Percentiles rank a stretch among this genome's conserved stretches.
Conservation (phyloP, 352 stramenopile species). For the Phytophthora pistaciae region DNA sequence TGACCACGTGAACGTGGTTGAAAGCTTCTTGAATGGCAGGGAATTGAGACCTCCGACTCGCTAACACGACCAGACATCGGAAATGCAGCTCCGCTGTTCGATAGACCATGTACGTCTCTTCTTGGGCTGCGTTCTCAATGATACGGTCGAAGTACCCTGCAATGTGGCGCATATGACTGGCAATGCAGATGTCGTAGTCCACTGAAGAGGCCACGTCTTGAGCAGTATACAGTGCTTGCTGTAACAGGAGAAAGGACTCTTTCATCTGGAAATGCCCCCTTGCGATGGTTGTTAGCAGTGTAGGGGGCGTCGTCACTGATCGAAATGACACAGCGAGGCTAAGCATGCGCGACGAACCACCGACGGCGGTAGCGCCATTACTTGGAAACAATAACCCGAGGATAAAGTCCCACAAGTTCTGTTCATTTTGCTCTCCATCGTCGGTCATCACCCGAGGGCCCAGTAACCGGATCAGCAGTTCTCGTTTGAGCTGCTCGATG, state of each 20-base stretch:
- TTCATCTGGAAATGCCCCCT: constrained; percentile 26
- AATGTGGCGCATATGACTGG: constrained; percentile 41
- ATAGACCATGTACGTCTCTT: constrained; percentile 23
- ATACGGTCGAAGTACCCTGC: constrained; percentile 32
- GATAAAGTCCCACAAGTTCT: constrained; percentile 48
- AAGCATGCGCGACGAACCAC: constrained; percentile 15
- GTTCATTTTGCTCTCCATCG: constrained; percentile 39
- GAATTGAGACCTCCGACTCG: constrained; percentile 34
- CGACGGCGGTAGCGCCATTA: neutral
- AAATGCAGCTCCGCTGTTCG: constrained; percentile 46
- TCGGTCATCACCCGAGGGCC: constrained; percentile 37
- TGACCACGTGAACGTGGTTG: constrained; percentile 21
- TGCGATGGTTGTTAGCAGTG: constrained; percentile 19
- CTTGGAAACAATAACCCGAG: constrained; percentile 35
- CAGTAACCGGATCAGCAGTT: constrained; percentile 57
- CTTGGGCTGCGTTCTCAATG: constrained; percentile 27
- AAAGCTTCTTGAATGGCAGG: constrained; percentile 46
- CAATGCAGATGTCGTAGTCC: constrained; percentile 39
- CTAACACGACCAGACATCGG: constrained; percentile 46
- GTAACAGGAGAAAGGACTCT: constrained; percentile 39
- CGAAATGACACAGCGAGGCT: constrained; percentile 22
- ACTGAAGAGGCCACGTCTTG: constrained; percentile 18
- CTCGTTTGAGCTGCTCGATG: constrained; percentile 68
- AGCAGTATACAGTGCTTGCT: constrained; percentile 41
- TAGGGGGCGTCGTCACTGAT: constrained; percentile 5